Conservation (phyloP, 148 eudicot genomes). For the Polygonum aviculare region DNA sequence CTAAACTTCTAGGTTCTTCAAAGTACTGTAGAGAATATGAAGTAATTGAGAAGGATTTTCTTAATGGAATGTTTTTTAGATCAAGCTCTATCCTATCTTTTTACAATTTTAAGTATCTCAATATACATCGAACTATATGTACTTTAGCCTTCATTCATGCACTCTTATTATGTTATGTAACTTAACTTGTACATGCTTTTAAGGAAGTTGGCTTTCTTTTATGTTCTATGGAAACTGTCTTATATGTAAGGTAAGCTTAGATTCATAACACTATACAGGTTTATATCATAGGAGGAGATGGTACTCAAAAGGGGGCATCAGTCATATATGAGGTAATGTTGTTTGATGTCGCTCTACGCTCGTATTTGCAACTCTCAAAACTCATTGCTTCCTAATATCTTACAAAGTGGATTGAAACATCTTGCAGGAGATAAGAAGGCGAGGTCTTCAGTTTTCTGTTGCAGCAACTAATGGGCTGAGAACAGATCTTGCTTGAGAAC, state of each 20-base stretch:
- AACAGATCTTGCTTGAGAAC: too few species aligned
- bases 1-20: too few species aligned
- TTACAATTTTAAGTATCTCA: not conserved
- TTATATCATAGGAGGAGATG: slow-evolving; percentile 93
- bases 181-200: not conserved
- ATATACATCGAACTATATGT: not conserved
- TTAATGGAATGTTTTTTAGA: not conserved
- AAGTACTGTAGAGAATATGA: too few species aligned
- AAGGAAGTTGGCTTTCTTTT: not conserved
- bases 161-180: not conserved
- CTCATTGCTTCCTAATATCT: not conserved
- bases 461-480: too few species aligned
- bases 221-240: not conserved
- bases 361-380: not conserved
- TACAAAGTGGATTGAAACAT: not conserved
- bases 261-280: slow-evolving; percentile 29
- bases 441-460: slow-evolving; percentile 70
- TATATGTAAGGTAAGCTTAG: not conserved
- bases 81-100: not conserved
- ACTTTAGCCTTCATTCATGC: not conserved
- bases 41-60: too few species aligned
- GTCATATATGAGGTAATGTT: slow-evolving; percentile 61
- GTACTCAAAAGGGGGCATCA: slow-evolving; percentile 87
- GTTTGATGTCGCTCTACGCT: not conserved
- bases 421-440: slow-evolving; percentile 62